Conservation (phyloP, 805 yeast species). For the Ogataea haglerorum region DNA sequence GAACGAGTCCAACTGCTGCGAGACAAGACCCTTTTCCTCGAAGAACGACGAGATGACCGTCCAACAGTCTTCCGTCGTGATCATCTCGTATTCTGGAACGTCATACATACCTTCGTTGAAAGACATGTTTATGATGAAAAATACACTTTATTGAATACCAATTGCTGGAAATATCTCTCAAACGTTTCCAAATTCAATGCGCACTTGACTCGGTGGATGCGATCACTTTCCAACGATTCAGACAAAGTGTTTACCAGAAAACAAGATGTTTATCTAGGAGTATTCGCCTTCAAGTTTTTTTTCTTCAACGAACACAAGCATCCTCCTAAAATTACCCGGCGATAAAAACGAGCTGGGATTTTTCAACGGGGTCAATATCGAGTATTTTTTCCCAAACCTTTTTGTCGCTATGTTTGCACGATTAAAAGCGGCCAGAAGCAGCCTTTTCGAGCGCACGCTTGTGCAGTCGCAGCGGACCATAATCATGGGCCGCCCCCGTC, state of each 20-base stretch:
- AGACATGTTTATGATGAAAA: constrained; percentile 16
- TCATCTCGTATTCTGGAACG: constrained; percentile 55
- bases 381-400: constrained; percentile 1
- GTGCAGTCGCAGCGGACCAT: constrained; percentile 22
- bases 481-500: constrained; percentile 29
- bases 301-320: constrained; percentile 7
- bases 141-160: constrained; percentile 10
- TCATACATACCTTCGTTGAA: constrained; percentile 24
- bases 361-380: not conserved
- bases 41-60: constrained; percentile 94
- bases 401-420: constrained; percentile 5
- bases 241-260: constrained; percentile 9
- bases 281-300: constrained; percentile 13
- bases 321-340: constrained; percentile 2
- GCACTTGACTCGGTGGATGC: constrained; percentile 4
- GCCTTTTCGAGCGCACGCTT: constrained; percentile 10
- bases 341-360: not conserved
- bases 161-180: constrained; percentile 11
- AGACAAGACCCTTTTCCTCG: constrained; percentile 93
- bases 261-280: constrained; percentile 11
- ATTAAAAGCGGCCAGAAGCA: constrained; percentile 2
- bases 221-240: constrained; percentile 13
- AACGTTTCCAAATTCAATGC: constrained; percentile 6
- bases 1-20: constrained; percentile 97
- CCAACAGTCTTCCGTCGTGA: constrained; percentile 99